phyloP scores from a whole-genome alignment of 768 basidiomycete species.

The Phylloporus arenicola region DNA sequence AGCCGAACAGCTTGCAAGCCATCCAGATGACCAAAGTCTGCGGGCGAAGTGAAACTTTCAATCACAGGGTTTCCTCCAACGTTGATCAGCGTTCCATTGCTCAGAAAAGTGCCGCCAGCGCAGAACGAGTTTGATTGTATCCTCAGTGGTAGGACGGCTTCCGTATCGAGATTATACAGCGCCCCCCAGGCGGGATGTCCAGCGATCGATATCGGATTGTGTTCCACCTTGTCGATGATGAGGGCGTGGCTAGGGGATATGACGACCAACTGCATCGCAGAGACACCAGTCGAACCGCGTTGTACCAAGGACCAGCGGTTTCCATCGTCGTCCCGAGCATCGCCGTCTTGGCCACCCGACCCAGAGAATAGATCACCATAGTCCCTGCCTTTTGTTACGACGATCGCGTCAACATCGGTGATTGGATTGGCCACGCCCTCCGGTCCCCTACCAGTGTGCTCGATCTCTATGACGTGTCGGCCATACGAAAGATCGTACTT shows the following conservation, averaged over 20 bases:
- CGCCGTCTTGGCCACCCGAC: neutral
- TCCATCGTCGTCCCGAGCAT: slow-evolving; percentile 1
- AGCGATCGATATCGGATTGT: slow-evolving; percentile 68
- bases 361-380: neutral
- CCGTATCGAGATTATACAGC: slow-evolving; percentile 63
- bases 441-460: slow-evolving; percentile 45
- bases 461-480: slow-evolving; percentile 59
- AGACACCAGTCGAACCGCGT: slow-evolving; percentile 67
- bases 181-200: slow-evolving; percentile 82
- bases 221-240: slow-evolving; percentile 80
- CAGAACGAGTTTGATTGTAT: slow-evolving; percentile 83
- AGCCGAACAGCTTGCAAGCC: slow-evolving; percentile 72
- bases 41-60: slow-evolving; percentile 52
- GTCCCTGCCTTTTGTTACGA: slow-evolving; percentile 47
- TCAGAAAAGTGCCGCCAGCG: slow-evolving; percentile 72
- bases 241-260: slow-evolving; percentile 66
- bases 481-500: slow-evolving; percentile 44
- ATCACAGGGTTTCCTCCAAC: slow-evolving; percentile 82
- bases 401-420: slow-evolving; percentile 60
- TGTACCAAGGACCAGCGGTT: slow-evolving; percentile 54
- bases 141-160: slow-evolving; percentile 53
- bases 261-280: slow-evolving; percentile 72
- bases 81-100: slow-evolving; percentile 72
- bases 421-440: slow-evolving; percentile 31
- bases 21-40: slow-evolving; percentile 71